phyloP scores from a whole-genome alignment of 2,329 filamentous ascomycete species.

The Penicillium sp. region DNA sequence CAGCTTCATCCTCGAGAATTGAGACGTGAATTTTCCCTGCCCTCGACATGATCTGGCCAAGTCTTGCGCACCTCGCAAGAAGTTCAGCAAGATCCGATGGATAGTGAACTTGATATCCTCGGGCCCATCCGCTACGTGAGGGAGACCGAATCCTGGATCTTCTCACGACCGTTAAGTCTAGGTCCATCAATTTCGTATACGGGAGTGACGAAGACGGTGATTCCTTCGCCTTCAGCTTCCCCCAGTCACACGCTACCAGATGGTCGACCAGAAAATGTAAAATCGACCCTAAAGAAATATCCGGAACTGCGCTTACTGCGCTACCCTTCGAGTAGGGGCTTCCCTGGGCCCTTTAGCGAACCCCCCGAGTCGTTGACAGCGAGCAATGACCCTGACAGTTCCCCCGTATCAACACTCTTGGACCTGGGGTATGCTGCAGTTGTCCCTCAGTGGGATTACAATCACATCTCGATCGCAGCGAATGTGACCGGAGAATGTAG shows the following conservation, averaged over 20 bases:
- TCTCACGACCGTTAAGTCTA: constrained; percentile 39
- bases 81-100: constrained; percentile 54
- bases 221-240: constrained; percentile 23
- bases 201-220: constrained; percentile 29
- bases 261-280: constrained; percentile 16
- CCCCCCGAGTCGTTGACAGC: constrained; percentile 34
- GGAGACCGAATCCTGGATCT: constrained; percentile 51
- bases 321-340: not conserved
- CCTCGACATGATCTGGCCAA: constrained; percentile 32
- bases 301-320: constrained; percentile 39
- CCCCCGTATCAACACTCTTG: constrained; percentile 43
- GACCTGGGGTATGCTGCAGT: constrained; percentile 51
- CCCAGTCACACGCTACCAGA: not conserved
- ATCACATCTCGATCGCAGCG: constrained; percentile 38
- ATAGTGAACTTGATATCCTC: constrained; percentile 50
- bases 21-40: not conserved
- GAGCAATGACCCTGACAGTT: constrained; percentile 33
- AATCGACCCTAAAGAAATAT: constrained; percentile 28
- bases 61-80: constrained; percentile 26
- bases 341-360: too few relatives aligned
- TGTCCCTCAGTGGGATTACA: constrained; percentile 26
- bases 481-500: constrained; percentile 46
- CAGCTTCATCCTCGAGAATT: not conserved
- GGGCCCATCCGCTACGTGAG: constrained; percentile 56
- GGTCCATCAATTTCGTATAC: constrained; percentile 29